Conservation (phyloP, 352 stramenopile species). For the Plasmopara viticola region DNA sequence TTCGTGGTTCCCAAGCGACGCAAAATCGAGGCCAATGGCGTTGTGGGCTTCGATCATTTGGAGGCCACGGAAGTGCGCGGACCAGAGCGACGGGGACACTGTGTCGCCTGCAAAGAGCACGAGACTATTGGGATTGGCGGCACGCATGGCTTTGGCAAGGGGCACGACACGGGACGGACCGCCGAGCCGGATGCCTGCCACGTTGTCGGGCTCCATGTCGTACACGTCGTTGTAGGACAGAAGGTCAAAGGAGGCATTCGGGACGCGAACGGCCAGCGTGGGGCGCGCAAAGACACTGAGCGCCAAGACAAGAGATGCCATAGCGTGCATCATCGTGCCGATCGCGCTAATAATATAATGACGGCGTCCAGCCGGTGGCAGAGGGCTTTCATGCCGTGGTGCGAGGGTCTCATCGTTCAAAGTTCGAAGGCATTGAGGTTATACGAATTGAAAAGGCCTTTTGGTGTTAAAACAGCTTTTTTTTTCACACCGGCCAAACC, state of each 20-base stretch:
- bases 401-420: too few species aligned
- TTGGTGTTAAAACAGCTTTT: too few species aligned
- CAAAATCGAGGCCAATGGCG: conserved; percentile 64
- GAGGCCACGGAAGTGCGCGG: conserved; percentile 67
- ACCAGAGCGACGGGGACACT: conserved; percentile 80
- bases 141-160: conserved; percentile 50
- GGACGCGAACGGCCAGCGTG: conserved; percentile 14
- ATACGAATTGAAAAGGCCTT: too few species aligned
- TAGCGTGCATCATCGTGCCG: neutral
- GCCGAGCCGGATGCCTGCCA: conserved; percentile 56
- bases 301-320: neutral
- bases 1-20: conserved; percentile 73
- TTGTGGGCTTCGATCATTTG: conserved; percentile 79
- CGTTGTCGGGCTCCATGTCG: conserved; percentile 62
- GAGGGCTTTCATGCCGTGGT: too few species aligned
- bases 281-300: neutral
- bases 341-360: neutral
- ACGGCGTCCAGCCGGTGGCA: too few species aligned
- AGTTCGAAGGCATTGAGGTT: too few species aligned
- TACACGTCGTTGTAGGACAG: conserved; percentile 79
- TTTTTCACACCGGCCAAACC: too few species aligned
- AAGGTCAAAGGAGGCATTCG: conserved; percentile 54
- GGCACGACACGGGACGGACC: conserved; percentile 69
- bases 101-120: conserved; percentile 78
- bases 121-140: conserved; percentile 54